Conservation (phyloP, 306 rosid genomes). For the Myrica gale region DNA sequence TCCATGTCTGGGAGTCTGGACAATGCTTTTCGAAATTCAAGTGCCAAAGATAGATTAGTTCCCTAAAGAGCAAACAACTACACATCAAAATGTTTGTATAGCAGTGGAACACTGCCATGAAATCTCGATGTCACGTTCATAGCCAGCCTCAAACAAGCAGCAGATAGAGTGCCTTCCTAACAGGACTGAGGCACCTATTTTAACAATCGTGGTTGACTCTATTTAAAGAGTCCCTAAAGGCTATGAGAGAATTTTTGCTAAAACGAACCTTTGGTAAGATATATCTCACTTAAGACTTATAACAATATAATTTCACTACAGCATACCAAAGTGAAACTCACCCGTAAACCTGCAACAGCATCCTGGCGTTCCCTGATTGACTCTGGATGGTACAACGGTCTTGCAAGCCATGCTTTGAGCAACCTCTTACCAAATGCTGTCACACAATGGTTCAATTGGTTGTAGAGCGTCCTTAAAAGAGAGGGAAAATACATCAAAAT, state of each 20-base stretch:
- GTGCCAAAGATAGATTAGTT: conserved; percentile 59
- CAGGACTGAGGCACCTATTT: not conserved
- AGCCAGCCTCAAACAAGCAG: not conserved
- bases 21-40: conserved; percentile 66
- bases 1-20: conserved; percentile 79
- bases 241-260: not conserved
- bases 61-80: conserved; percentile 56
- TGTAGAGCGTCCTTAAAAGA: conserved; percentile 71
- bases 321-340: conserved; percentile 33
- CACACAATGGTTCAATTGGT: conserved; percentile 86
- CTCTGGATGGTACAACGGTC: conserved; percentile 72
- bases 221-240: not conserved
- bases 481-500: conserved; percentile 33
- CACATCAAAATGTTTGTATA: conserved; percentile 13
- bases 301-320: not conserved
- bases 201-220: not conserved
- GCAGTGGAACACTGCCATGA: not conserved
- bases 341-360: conserved; percentile 77
- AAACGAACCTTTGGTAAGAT: not conserved
- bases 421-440: conserved; percentile 94
- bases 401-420: conserved; percentile 92
- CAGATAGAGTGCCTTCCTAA: not conserved
- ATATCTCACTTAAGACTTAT: not conserved
- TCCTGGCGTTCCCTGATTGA: conserved; percentile 76
- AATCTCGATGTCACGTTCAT: not conserved